phyloP scores from a whole-genome alignment of 495 filamentous ascomycete species.

The Penicillium riverlandense region DNA sequence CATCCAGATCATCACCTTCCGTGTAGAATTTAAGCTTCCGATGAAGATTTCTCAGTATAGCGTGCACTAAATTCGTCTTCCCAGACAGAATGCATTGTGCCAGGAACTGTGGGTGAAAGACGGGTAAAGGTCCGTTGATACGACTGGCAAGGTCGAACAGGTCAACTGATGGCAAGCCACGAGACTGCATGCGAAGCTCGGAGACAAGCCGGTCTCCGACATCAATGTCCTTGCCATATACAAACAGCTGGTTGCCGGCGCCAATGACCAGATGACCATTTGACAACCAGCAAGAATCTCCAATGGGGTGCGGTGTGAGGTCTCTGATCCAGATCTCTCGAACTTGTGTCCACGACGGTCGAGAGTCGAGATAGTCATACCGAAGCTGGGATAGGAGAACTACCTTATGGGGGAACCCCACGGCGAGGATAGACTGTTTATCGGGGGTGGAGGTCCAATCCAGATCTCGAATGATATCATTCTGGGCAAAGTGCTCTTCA shows the following conservation, averaged over 20 bases:
- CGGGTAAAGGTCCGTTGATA: constrained; percentile 80
- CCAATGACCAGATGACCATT: constrained; percentile 80
- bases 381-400: constrained; percentile 84
- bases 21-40: constrained; percentile 75
- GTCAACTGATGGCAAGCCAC: constrained; percentile 44
- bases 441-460: constrained; percentile 95
- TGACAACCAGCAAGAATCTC: constrained; percentile 84
- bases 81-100: constrained; percentile 82
- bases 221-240: constrained; percentile 70
- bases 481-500: constrained; percentile 60
- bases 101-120: constrained; percentile 91
- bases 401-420: constrained; percentile 82
- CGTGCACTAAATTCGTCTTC: constrained; percentile 66
- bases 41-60: constrained; percentile 66
- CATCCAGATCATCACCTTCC: constrained; percentile 76
- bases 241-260: constrained; percentile 87
- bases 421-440: constrained; percentile 81
- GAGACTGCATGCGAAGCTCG: constrained; percentile 55
- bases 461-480: constrained; percentile 75
- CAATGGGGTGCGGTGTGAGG: constrained; percentile 85
- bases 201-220: constrained; percentile 54
- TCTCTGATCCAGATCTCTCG: constrained; percentile 75
- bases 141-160: constrained; percentile 75
- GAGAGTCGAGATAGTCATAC: constrained; percentile 85
- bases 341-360: constrained; percentile 84